phyloP scores from a whole-genome alignment of 768 basidiomycete species.

The Favolaschia claudopus region DNA sequence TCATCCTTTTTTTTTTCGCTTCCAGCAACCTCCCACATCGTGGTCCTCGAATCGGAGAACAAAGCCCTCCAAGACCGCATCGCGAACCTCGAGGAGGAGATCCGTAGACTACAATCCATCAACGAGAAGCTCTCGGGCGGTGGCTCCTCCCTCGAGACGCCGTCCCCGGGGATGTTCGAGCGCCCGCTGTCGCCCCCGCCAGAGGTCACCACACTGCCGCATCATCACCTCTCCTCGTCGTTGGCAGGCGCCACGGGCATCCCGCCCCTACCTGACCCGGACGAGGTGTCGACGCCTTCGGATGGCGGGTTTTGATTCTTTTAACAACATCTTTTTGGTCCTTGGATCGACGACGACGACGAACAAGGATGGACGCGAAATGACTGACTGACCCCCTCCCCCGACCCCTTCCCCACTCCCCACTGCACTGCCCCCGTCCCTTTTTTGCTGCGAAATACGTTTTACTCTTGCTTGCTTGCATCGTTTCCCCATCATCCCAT shows the following conservation, averaged over 20 bases:
- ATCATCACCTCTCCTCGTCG: constrained; percentile 49
- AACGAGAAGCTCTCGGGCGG: constrained; percentile 87
- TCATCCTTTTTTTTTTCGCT: constrained; percentile 12
- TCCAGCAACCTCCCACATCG: constrained; percentile 86
- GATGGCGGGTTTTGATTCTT: constrained; percentile 53
- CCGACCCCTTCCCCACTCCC: constrained; percentile 14
- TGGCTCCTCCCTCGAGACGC: constrained; percentile 58
- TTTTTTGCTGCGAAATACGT: constrained; percentile 43
- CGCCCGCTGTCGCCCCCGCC: constrained; percentile 72
- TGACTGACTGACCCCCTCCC: too few relatives aligned
- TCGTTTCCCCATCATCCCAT: too few relatives aligned
- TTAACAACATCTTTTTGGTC: too few relatives aligned
- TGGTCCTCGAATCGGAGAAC: constrained; percentile 74
- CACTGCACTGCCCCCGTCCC: constrained; percentile 39
- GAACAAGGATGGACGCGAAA: too few relatives aligned
- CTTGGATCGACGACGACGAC: too few relatives aligned
- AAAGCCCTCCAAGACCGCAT: constrained; percentile 76
- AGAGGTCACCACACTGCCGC: constrained; percentile 56
- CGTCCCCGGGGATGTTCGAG: constrained; percentile 60
- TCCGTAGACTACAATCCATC: constrained; percentile 71
- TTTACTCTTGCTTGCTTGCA: too few relatives aligned
- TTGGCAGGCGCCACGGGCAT: constrained; percentile 20
- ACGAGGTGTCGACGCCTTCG: constrained; percentile 53
- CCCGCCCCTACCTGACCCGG: constrained; percentile 51
- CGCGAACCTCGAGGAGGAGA: constrained; percentile 70